Conservation (phyloP, 495 filamentous ascomycete species). For the Tuber borchii region DNA sequence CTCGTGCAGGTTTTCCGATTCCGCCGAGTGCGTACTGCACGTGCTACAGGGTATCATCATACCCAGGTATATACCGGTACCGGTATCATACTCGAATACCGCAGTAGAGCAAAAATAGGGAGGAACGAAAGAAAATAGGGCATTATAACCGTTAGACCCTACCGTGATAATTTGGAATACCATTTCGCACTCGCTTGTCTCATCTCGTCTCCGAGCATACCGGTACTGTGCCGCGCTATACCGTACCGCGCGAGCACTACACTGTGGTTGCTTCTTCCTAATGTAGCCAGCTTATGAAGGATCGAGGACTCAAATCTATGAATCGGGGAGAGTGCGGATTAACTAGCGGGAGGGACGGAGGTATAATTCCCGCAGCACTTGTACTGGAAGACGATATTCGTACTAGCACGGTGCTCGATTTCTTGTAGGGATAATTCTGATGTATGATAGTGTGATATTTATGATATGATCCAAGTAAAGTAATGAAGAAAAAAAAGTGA, state of each 20-base stretch:
- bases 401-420: not conserved
- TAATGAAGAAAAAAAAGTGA: not conserved
- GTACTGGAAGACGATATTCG: too few species aligned
- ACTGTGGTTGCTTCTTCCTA: conserved; percentile 19
- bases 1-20: not conserved
- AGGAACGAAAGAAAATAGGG: not conserved
- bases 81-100: not conserved
- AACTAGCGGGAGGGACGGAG: not conserved
- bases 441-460: not conserved
- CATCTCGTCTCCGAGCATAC: too few species aligned
- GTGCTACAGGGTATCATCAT: not conserved
- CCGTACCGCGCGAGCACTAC: not conserved
- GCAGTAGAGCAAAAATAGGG: not conserved
- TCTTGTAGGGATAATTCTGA: not conserved
- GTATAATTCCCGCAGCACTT: not conserved
- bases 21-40: not conserved
- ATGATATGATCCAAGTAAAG: not conserved
- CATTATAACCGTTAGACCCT: not conserved
- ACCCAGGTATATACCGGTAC: not conserved
- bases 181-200: too few species aligned
- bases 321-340: not conserved
- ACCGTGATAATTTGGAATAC: not conserved
- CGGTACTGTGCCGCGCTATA: too few species aligned
- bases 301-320: not conserved
- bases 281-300: not conserved